Evolutionary conservation across 352 stramenopile genomes (phyloP).

Genomic region (Phytophthora aleatoria): DNA sequence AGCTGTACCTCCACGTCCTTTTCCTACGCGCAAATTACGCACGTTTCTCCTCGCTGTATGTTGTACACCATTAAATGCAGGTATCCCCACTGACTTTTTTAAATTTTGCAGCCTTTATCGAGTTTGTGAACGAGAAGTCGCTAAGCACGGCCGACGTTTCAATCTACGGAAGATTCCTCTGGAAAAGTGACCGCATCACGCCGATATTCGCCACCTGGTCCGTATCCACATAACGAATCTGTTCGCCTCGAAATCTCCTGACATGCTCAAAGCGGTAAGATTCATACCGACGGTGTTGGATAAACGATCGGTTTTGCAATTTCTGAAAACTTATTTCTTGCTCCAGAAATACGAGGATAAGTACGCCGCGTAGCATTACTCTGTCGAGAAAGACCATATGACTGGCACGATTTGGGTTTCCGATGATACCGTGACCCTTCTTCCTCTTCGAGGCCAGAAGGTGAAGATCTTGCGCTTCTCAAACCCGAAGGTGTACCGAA

Average conservation of each 20-base stretch:
- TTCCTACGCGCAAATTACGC: not conserved
- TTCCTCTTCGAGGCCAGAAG: not conserved
- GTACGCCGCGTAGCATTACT: not conserved
- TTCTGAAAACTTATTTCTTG: no score
- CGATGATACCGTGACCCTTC: not conserved
- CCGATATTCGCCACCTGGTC: not conserved
- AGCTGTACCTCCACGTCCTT: not conserved
- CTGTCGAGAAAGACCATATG: not conserved
- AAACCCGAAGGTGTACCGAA: not conserved
- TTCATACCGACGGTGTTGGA: not conserved
- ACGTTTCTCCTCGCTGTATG: not conserved
- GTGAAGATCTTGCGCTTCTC: not conserved
- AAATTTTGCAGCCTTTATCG: not conserved
- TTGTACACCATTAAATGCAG: not conserved
- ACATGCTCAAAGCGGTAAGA: not conserved
- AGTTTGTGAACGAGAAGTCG: conserved; percentile 2
- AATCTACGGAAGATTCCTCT: conserved; percentile 4
- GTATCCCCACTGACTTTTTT: no score
- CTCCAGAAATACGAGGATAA: not conserved
- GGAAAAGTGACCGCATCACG: not conserved
- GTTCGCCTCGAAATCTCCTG: not conserved
- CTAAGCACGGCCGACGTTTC: not conserved
- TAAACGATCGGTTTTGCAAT: no score
- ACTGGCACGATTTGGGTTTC: not conserved
- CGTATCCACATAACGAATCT: not conserved